Base-by-base conservation (phyloP, 2,329 filamentous ascomycete species). In the Colletotrichum higginsianum region DNA sequence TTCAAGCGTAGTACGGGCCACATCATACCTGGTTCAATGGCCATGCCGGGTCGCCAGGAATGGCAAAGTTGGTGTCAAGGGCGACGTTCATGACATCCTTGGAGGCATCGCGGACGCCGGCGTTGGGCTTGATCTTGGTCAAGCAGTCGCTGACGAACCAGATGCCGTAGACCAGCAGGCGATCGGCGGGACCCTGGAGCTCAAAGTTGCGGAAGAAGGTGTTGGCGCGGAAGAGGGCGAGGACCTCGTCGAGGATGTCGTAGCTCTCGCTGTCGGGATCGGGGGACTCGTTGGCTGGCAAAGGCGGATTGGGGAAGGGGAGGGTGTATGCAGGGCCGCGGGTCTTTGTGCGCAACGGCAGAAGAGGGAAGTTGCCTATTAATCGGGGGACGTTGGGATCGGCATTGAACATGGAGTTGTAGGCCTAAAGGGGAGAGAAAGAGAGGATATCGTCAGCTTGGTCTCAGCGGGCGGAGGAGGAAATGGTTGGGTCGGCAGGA, bases 171-270 rank as follows among this genome's bases (percentile, higher is more conserved):
- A 98, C 95, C 76, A 99, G 88, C 79, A 98, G 91, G 50, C 96
- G 90, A 84, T 99, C 96, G 70, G 96, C 96, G 35, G 94, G 93
- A 16, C 96, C 96, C 84, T 98, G 96, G 86, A 98, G 97, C 87
- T 98, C 96, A 79, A 99, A 99, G 88, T 98, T 99, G 79, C 96
- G 93, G 89, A 98, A 99, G 84, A 99, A 96, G 72, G 96, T 98
- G 87, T 99, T 98, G 78, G 96, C 96, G 75, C 96, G 94, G 89
- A 98, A 99, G 61, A 98, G 90, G 15, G 92, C 89, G 66, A 99
- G 89, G 62, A 97, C 91, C 86, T 99, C 96, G 84, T 99, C 96
- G 66, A 98, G 89, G 74, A 96, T 94, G 86, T 99, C 96, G 87
- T 98, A 98, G 79, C 93, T 95, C 82, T 98, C 94, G 83, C 91